Evolutionary conservation across 2,329 filamentous ascomycete genomes (phyloP).

Genomic region (Dothistroma septosporum): DNA sequence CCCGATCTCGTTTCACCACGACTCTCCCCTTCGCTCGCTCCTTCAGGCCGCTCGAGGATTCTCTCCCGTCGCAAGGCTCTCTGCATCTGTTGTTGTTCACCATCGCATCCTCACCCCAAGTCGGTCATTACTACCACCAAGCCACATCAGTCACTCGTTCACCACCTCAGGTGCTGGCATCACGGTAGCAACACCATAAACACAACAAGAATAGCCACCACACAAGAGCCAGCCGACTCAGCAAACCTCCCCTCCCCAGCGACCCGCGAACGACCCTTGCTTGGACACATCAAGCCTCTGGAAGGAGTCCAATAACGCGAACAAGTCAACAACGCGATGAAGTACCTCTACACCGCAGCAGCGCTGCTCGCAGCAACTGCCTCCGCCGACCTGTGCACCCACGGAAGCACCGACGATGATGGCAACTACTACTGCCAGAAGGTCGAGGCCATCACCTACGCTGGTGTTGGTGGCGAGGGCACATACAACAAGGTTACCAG

Average conservation of each 20-base stretch:
- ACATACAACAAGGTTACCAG: constrained; percentile 60
- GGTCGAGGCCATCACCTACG: constrained; percentile 65
- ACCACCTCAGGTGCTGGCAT: constrained; percentile 4
- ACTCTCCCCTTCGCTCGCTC: neutral
- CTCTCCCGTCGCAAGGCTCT: neutral
- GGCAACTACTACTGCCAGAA: constrained; percentile 64
- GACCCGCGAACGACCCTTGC: neutral
- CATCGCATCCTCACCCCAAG: constrained; percentile 8
- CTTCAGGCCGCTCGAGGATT: no score
- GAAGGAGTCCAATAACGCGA: constrained; percentile 7
- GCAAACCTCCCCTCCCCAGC: neutral
- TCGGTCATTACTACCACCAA: constrained; percentile 6
- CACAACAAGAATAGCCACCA: neutral
- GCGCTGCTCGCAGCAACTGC: constrained; percentile 30
- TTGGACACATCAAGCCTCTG: constrained; percentile 2
- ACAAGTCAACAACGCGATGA: constrained; percentile 25
- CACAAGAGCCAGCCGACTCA: neutral
- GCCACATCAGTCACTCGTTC: constrained; percentile 9
- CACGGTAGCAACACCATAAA: constrained; percentile 9
- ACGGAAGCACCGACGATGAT: constrained; percentile 30
- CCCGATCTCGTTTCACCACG: neutral
- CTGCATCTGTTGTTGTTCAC: constrained; percentile 1
- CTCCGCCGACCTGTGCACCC: constrained; percentile 28
- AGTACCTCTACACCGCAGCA: constrained; percentile 31
- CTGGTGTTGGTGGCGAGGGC: constrained; percentile 43